Percentiles rank a stretch among this genome's conserved stretches.
Conservation (phyloP, 2,329 filamentous ascomycete species). For the Incumbomyces delicatus region DNA sequence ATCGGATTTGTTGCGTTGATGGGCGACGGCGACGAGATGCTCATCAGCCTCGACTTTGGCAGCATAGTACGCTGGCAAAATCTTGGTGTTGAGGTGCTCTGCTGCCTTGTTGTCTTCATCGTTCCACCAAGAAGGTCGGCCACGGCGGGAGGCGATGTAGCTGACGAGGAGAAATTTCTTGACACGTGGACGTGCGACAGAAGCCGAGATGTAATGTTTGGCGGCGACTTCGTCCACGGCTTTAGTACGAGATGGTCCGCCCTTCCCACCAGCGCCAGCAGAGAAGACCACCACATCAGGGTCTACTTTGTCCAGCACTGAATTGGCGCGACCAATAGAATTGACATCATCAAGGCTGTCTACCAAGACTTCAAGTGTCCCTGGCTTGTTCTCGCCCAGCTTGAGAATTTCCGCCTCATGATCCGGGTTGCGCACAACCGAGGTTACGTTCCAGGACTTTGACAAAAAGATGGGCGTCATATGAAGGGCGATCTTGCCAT, state of each 20-base stretch:
- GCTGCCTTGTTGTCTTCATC: conserved; percentile 38
- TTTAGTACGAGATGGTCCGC: conserved; percentile 39
- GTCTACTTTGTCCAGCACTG: conserved; percentile 42
- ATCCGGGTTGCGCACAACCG: conserved; percentile 62
- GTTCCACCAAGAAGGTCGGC: conserved; percentile 41
- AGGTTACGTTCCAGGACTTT: conserved; percentile 67
- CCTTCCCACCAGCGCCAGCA: conserved; percentile 46
- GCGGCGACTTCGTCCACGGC: conserved; percentile 47
- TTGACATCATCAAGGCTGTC: conserved; percentile 63
- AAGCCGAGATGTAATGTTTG: conserved; percentile 43
- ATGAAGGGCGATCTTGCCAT: conserved; percentile 66
- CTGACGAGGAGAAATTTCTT: conserved; percentile 48
- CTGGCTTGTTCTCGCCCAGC: conserved; percentile 48
- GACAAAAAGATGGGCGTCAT: conserved; percentile 68
- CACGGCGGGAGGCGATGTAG: conserved; percentile 42
- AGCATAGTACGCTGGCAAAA: conserved; percentile 42
- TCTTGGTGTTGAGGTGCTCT: conserved; percentile 38
- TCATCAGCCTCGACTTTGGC: conserved; percentile 49
- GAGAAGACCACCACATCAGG: conserved; percentile 40
- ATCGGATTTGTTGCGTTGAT: conserved; percentile 23
- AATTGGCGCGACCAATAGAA: conserved; percentile 50
- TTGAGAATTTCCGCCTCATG: conserved; percentile 56
- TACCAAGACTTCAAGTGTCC: conserved; percentile 59
- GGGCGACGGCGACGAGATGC: conserved; percentile 39
- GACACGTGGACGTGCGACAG: conserved; percentile 35